Percentiles rank a stretch among this genome's conserved stretches.
These are phyloP conservation scores for Allium cepa DNA, from an alignment of 106 monocot genomes.

Conservation along the genomic window DNA sequence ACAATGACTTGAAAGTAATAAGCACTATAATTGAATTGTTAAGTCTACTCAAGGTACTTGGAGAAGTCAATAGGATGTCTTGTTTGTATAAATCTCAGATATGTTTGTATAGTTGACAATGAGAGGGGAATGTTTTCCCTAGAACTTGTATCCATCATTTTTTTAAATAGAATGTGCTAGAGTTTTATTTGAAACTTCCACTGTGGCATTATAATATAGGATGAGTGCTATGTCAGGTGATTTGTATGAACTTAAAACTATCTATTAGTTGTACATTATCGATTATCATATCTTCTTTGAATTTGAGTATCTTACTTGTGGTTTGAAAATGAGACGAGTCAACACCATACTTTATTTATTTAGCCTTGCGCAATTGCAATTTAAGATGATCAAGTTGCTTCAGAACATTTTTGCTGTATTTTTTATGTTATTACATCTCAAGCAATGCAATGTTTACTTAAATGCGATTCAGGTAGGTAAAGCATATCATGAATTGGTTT, in stretches of 20 bases:
- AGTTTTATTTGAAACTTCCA: conserved; percentile 74
- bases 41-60: conserved; percentile 64
- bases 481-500: conserved; percentile 82
- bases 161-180: conserved; percentile 72
- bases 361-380: not conserved
- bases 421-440: not conserved
- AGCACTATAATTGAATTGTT: conserved; percentile 52
- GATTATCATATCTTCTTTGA: no score
- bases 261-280: no score
- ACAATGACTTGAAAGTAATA: conserved; percentile 24
- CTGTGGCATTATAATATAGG: conserved; percentile 86
- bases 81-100: conserved; percentile 1
- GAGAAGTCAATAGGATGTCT: conserved; percentile 80
- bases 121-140: not conserved
- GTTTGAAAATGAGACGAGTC: not conserved
- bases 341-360: not conserved
- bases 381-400: not conserved
- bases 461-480: conserved; percentile 70
- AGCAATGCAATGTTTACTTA: not conserved
- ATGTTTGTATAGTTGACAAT: not conserved
- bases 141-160: not conserved
- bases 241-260: not conserved
- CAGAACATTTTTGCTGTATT: not conserved
- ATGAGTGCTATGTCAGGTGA: conserved; percentile 93
- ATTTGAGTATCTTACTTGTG: not conserved